These are phyloP conservation scores for Fusarium temperatum DNA, from an alignment of 2,329 filamentous ascomycete genomes.

Conservation along the genomic window DNA sequence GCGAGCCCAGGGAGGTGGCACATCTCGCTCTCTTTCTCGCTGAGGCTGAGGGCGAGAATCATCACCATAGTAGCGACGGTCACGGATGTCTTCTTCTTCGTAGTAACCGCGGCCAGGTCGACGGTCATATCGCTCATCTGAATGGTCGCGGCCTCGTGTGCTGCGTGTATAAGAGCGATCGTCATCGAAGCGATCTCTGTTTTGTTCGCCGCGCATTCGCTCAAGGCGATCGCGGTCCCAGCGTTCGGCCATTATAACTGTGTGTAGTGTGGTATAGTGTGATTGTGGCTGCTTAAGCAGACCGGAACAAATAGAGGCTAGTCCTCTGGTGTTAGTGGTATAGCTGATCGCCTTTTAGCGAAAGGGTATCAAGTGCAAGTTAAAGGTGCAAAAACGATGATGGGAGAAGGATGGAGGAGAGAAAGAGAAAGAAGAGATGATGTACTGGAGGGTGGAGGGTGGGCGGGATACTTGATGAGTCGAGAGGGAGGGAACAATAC, in stretches of 20 bases:
- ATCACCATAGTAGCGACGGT: slow-evolving; percentile 66
- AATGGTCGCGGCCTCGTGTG: slow-evolving; percentile 55
- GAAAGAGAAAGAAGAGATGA: slow-evolving; percentile 6
- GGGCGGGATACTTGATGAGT: slow-evolving; percentile 38
- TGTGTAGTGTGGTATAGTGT: background rate
- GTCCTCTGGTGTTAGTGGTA: slow-evolving; percentile 10
- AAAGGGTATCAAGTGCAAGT: slow-evolving; percentile 11
- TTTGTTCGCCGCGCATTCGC: slow-evolving; percentile 51
- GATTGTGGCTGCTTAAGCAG: slow-evolving; percentile 14
- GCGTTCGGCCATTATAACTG: slow-evolving; percentile 47
- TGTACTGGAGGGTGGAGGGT: slow-evolving; percentile 36
- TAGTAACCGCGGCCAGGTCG: slow-evolving; percentile 52
- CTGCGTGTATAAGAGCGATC: slow-evolving; percentile 57
- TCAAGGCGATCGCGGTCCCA: slow-evolving; percentile 66
- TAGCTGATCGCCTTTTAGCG: slow-evolving; percentile 3
- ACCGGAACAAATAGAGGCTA: slow-evolving; percentile 17
- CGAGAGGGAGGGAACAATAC: slow-evolving; percentile 10
- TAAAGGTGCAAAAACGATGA: background rate
- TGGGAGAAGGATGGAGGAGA: slow-evolving; percentile 9
- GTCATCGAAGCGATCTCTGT: slow-evolving; percentile 64
- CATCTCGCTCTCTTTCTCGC: slow-evolving; percentile 42
- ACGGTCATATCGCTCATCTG: slow-evolving; percentile 58
- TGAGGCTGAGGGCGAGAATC: slow-evolving; percentile 52
- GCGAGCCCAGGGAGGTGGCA: slow-evolving; percentile 58
- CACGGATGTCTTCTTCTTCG: slow-evolving; percentile 60